Conservation (phyloP, 2,329 filamentous ascomycete genomes). For the Chaetomiaceae sp. region DNA sequence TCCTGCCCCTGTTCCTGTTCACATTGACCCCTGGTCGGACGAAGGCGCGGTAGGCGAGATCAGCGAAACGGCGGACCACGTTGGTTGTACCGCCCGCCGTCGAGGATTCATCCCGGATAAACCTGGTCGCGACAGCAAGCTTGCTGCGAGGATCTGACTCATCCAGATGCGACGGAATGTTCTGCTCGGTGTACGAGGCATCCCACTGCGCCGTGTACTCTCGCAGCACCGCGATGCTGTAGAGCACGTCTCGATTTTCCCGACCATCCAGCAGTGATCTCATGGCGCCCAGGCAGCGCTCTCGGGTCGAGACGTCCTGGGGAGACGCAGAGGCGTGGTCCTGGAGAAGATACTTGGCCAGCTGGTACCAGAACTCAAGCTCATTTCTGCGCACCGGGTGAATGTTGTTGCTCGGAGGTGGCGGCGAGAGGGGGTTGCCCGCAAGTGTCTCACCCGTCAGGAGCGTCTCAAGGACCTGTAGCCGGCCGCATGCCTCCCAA, state of each 20-base stretch:
- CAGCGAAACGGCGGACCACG: constrained; percentile 65
- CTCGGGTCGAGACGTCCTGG: constrained; percentile 49
- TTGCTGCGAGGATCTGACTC: constrained; percentile 64
- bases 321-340: constrained; percentile 33
- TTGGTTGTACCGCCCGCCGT: constrained; percentile 67
- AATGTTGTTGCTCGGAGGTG: constrained; percentile 30
- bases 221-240: constrained; percentile 78
- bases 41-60: constrained; percentile 60
- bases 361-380: constrained; percentile 75
- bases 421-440: constrained; percentile 51
- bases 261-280: constrained; percentile 70
- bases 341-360: constrained; percentile 65
- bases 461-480: constrained; percentile 72
- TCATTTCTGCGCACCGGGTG: constrained; percentile 57
- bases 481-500: constrained; percentile 61
- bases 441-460: constrained; percentile 66
- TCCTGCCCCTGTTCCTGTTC: neutral
- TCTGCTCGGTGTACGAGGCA: constrained; percentile 50
- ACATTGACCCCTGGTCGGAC: constrained; percentile 51
- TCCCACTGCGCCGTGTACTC: constrained; percentile 65
- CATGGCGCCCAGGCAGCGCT: constrained; percentile 61
- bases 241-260: constrained; percentile 86
- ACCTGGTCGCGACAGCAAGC: constrained; percentile 64
- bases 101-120: constrained; percentile 61
- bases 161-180: constrained; percentile 56